Evolutionary conservation across 2,329 filamentous ascomycete genomes (phyloP), one percentile per base, ranked within the genome.

Genomic region (Stagonosporopsis vannaccii): DNA sequence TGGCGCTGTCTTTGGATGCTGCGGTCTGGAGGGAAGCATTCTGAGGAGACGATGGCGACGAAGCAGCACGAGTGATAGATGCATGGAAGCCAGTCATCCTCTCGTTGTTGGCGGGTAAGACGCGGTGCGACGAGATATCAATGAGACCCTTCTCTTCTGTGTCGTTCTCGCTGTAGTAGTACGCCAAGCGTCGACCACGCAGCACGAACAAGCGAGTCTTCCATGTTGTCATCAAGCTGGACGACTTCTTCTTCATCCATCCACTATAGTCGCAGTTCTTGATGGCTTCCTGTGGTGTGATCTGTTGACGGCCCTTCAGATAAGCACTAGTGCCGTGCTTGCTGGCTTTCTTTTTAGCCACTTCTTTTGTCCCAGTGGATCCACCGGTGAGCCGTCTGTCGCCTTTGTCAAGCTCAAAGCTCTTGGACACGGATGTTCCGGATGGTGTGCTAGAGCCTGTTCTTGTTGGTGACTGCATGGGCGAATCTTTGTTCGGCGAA

Each of bases 211-310:
- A 83, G 12, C 95, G 88, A 12, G 93, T 90, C 72, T 98, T 99
- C 95, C 95, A 99, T 1, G 93, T 97, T 2, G 92, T 92, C 89
- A 99, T 97, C 30, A 98, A 82, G 69, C 94, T 95, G 1, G 92
- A 94, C 57, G 92, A 97, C 77, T 96, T 93, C 84, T 99, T 99
- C 82, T 95, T 98, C 95, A 99, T 99, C 95, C 95, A 99, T 1
- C 95, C 95, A 69, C 89, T 94, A 75, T 97, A 98, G 71, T 99
- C 94, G 51, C 92, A 94, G 59, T 87, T 87, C 59, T 87, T 80
- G 77, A 97, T 95, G 58, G 94, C 92, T 72, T 97, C 91, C 51
- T 87, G 82, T 0, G 95, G 95, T 0, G 85, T 80, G 58, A 94
- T 90, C 76, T 93, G 92, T 66, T 90, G 85, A 36, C 98, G 79